Evolutionary conservation across 2,329 filamentous ascomycete species (phyloP), one percentile per base, ranked within the genome.

Genomic region (Coniella vitis): DNA sequence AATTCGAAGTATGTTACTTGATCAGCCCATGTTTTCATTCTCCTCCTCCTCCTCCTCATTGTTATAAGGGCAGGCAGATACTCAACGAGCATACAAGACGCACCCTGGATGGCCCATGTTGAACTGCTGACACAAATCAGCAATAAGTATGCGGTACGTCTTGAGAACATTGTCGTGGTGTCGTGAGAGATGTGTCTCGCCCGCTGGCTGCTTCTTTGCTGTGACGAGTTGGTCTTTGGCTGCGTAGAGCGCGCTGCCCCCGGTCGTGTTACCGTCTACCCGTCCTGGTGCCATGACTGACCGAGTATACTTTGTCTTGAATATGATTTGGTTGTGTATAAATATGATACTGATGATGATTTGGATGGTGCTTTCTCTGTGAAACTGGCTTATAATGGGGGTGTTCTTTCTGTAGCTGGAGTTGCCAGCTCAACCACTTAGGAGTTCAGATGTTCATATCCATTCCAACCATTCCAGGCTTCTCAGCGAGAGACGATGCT

Each of bases 111-210:
- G 83, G 0, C 83, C 83, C 32, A 81, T 81, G 54, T 78, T 78
- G 63, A 84, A 87, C 55, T 86, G 82, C 60, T 86, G 74, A 57
- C 81, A 86, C 3, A 87, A 65, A 60, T 87, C 83, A 38, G 83
- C 80, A 51, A 86, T 81, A 25, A 86, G 65, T 43, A 76, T 67
- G 47, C 83, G 70, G 59, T 84, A 84, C 5, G 76, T 77, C 56
- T 72, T 74, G 44, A 86, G 63, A 2, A 83, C 77, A 17, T 75
- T 60, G 42, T 80, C 72, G 9, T 54, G 54, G 16, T 46, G 38
- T 20, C 38, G 31, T 14, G 48, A 32, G 10, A 47, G 16, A 13
- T 22, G 21, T 3, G 48, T 42, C 1, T 19, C 29, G 9, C 19
- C 10, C 8, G 36, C 20, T n/a, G 41, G 29, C 29, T 38, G 39